Base-by-base conservation (phyloP, 805 yeast genomes). In the Monosporozyma yasuniensis region DNA sequence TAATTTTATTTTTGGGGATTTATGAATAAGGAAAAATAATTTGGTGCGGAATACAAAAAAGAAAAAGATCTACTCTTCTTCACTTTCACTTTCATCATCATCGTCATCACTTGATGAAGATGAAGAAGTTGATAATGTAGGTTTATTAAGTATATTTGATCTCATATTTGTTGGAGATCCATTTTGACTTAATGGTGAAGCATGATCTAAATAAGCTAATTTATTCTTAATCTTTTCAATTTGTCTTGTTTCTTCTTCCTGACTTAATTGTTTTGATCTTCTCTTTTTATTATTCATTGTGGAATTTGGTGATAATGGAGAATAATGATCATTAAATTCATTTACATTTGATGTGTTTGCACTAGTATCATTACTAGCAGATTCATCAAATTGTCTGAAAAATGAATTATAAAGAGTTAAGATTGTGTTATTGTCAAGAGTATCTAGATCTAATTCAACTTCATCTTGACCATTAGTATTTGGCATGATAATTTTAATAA, bases 361-460 rank as follows among this genome's bases (percentile, higher is more conserved):
- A 53, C 64, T 67, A 14, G 63, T 63, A 30, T 65, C 64, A 22
- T 68, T 60, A 14, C 22, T 47, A 8, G 51, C 49, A 12, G 54
- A 39, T 21, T 59, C 55, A 45, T 61, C 65, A 56, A 63, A 67
- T 62, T 72, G 73, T 66, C 74, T 72, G 63, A 84, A 86, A 57
- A 93, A 88, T 58, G 84, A 86, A 65, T 84, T 83, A 74, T 89
- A 91, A 54, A 93, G 73, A 61, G 87, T 86, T 64, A 87, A 70
- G 49, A 91, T 77, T 1, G 97, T 90, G 41, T 79, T 72, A 56
- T 87, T 88, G 60, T 87, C 96, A 58, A 93, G 76, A 68, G 84
- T 84, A 65, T 93, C 97, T 82, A 93, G 85, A 68, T 93, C 99
- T 52, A 93, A 76, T 72, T 93, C 99, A 53, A 93, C 93, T 72